Evolutionary conservation across 179 eudicot genomes (phyloP).

Genomic region (Beta lomatogona): DNA sequence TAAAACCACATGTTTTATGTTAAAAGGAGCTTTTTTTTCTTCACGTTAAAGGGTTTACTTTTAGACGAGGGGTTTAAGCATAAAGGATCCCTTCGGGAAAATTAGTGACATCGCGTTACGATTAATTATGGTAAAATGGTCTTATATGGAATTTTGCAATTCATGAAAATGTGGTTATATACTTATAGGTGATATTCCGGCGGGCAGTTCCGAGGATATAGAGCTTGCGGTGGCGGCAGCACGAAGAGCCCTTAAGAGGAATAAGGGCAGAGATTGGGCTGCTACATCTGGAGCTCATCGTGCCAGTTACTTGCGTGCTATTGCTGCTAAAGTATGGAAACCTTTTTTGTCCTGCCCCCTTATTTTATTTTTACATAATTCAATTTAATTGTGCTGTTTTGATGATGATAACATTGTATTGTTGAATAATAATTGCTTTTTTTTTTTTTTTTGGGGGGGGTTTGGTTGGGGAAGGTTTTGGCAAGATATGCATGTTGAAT

Average conservation of each 20-base stretch:
- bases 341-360: not conserved
- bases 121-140: too few relatives aligned
- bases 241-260: conserved; percentile 56
- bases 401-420: not conserved
- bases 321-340: conserved; percentile 74
- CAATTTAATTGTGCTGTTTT: not conserved
- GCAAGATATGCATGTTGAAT: not conserved
- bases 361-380: not conserved
- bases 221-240: conserved; percentile 90
- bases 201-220: conserved; percentile 92
- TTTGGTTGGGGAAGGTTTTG: not conserved
- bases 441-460: not conserved
- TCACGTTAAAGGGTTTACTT: too few relatives aligned
- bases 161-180: not conserved
- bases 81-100: too few relatives aligned
- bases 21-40: too few relatives aligned
- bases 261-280: conserved; percentile 77
- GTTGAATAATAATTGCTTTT: not conserved
- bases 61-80: too few relatives aligned
- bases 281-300: conserved; percentile 88
- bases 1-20: too few relatives aligned
- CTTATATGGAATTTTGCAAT: not conserved
- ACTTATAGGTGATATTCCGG: conserved; percentile 74
- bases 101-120: too few relatives aligned
- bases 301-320: conserved; percentile 88